A percentile compares a stretch with the other conserved stretches of the same genome.
phyloP scores from a whole-genome alignment of 2,329 filamentous ascomycete species.

The Stemphylium vesicarium region DNA sequence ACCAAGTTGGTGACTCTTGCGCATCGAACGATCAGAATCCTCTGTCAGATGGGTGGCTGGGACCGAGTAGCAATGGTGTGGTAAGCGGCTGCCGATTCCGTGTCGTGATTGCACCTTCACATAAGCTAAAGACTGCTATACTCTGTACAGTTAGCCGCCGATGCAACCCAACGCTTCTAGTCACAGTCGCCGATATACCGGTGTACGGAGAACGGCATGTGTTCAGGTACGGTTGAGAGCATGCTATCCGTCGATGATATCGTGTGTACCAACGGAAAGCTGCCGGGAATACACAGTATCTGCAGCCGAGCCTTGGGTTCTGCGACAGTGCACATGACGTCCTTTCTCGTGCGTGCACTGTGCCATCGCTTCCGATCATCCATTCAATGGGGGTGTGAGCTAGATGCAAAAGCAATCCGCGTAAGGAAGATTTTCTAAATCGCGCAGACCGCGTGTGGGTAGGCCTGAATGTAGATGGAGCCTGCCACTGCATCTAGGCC shows the following conservation, averaged over 20 bases:
- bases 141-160: conserved; percentile 4
- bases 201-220: conserved; percentile 16
- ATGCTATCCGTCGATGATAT: not conserved
- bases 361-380: not conserved
- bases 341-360: not conserved
- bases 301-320: not conserved
- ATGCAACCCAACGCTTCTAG: conserved; percentile 1
- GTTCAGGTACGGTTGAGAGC: conserved; percentile 5
- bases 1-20: not conserved
- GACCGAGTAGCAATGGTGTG: not conserved
- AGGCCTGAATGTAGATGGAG: not conserved
- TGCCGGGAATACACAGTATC: not conserved
- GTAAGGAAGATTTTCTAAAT: not conserved
- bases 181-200: conserved; percentile 7
- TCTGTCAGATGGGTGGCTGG: conserved; percentile 2
- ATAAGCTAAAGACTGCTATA: not conserved
- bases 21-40: not conserved
- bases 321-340: not conserved
- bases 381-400: not conserved
- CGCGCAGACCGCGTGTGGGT: not conserved
- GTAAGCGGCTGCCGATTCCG: not conserved
- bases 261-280: not conserved
- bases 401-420: not conserved
- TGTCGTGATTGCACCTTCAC: not conserved
- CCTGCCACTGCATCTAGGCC: not conserved